These are phyloP conservation scores for Phytopythium delawarense DNA, from an alignment of 352 stramenopile genomes.

Conservation along the genomic window DNA sequence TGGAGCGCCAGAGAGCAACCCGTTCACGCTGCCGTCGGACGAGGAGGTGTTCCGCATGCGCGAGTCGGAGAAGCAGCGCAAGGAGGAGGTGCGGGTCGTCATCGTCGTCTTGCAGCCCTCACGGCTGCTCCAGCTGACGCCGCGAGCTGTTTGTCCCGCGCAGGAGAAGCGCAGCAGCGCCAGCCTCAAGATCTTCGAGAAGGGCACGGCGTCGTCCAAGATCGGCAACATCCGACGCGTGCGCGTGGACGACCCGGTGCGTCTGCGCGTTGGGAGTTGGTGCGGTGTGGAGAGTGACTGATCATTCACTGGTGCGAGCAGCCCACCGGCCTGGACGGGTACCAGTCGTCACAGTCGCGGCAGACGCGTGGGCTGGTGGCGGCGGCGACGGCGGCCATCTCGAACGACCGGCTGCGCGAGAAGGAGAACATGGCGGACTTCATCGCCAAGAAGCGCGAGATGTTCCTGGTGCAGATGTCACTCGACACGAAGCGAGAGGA, in stretches of 20 bases:
- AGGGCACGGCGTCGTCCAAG: slow-evolving; percentile 74
- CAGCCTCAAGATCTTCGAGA: slow-evolving; percentile 88
- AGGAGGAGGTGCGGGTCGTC: slow-evolving; percentile 48
- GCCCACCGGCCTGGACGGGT: slow-evolving; percentile 40
- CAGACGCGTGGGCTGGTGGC: slow-evolving; percentile 76
- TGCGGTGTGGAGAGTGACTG: neutral
- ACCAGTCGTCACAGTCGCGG: slow-evolving; percentile 62
- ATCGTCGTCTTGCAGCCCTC: neutral
- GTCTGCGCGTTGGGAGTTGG: neutral
- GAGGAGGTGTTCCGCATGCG: slow-evolving; percentile 94
- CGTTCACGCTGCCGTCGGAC: slow-evolving; percentile 91
- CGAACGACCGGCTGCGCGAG: slow-evolving; percentile 84
- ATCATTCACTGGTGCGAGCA: slow-evolving; percentile 3
- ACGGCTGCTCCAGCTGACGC: neutral
- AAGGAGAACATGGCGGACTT: slow-evolving; percentile 96
- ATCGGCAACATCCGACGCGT: slow-evolving; percentile 82
- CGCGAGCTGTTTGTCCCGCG: neutral
- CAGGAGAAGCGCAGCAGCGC: slow-evolving; percentile 58
- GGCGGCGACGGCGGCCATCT: slow-evolving; percentile 76
- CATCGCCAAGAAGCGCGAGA: slow-evolving; percentile 95
- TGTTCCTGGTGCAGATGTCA: slow-evolving; percentile 96
- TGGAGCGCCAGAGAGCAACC: slow-evolving; percentile 61
- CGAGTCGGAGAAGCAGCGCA: slow-evolving; percentile 87
- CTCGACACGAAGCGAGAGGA: slow-evolving; percentile 96
- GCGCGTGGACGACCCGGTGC: slow-evolving; percentile 55